phyloP scores from a whole-genome alignment of 768 basidiomycete genomes.

The Xerocomellus dryophilus region DNA sequence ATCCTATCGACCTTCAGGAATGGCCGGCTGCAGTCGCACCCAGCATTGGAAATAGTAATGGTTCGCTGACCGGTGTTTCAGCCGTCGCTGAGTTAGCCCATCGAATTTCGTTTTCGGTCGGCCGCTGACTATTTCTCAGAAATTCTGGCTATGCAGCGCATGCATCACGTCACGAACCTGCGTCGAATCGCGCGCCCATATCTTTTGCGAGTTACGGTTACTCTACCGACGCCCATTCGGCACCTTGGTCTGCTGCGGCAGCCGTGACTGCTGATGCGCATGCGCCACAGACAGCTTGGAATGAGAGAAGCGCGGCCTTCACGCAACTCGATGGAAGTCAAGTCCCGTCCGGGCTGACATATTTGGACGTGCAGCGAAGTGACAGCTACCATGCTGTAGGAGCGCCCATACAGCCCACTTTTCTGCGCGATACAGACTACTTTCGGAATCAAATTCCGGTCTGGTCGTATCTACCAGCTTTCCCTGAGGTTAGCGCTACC shows the following conservation, averaged over 20 bases:
- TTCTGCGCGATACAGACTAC: background rate
- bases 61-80: background rate
- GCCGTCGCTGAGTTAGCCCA: constrained; percentile 12
- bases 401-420: constrained; percentile 8
- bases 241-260: background rate
- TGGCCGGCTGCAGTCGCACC: background rate
- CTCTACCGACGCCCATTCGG: background rate
- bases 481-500: background rate
- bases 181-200: background rate
- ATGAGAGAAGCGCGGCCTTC: background rate
- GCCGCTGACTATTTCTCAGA: constrained; percentile 5
- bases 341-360: constrained; percentile 11
- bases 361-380: background rate
- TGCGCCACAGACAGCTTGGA: background rate
- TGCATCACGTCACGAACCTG: background rate
- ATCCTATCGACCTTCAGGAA: background rate
- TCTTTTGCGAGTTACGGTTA: background rate
- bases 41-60: background rate
- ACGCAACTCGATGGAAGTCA: background rate
- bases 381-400: constrained; percentile 20
- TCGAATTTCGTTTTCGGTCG: background rate
- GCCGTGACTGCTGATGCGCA: background rate
- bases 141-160: background rate
- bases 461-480: background rate
- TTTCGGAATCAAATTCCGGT: background rate